These are phyloP conservation scores for Fremontodendron californicum DNA, from an alignment of 345 rosid genomes.

Conservation along the genomic window DNA sequence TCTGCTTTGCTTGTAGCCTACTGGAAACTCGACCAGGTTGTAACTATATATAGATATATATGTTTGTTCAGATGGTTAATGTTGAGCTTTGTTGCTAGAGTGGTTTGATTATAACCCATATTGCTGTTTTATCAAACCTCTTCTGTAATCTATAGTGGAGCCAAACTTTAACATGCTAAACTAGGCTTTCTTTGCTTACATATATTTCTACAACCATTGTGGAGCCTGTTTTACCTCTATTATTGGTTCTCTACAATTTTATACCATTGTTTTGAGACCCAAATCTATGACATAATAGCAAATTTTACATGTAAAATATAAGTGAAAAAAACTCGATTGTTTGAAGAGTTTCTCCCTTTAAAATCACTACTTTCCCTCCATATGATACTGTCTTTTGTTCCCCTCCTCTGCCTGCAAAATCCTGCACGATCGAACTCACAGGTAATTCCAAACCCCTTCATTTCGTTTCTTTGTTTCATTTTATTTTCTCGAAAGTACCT, in stretches of 20 bases:
- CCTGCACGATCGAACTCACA: background rate
- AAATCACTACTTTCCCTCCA: background rate
- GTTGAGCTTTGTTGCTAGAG: background rate
- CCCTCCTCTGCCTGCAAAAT: background rate
- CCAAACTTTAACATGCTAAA: background rate
- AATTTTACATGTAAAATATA: too few relatives aligned
- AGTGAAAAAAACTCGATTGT: too few relatives aligned
- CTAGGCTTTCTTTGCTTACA: background rate
- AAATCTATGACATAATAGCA: too few relatives aligned
- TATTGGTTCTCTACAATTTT: background rate
- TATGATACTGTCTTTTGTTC: background rate
- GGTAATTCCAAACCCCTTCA: background rate
- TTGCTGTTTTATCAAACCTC: background rate
- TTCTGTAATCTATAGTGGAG: background rate
- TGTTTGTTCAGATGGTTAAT: background rate
- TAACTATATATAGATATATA: background rate
- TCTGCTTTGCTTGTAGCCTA: background rate
- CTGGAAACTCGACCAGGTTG: background rate
- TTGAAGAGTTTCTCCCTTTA: too few relatives aligned
- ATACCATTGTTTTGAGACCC: too few relatives aligned
- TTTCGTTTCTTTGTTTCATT: too few relatives aligned
- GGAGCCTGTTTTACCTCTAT: too few relatives aligned
- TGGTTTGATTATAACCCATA: background rate
- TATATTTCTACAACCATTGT: background rate
- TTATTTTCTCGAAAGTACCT: background rate